Conservation (phyloP, 805 yeast genomes). For the Hanseniaspora guilliermondii region DNA sequence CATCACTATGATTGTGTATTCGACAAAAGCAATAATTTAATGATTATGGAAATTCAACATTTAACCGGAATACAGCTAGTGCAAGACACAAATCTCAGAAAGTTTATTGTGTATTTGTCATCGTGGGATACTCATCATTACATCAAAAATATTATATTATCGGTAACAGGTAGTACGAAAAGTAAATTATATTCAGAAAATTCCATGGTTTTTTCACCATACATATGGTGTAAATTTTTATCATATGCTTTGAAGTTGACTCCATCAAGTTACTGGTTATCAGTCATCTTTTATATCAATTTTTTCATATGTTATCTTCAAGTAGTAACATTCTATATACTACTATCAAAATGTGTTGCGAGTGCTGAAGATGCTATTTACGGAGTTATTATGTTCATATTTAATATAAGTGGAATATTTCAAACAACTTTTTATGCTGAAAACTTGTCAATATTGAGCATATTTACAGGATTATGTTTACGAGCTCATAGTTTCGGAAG, state of each 20-base stretch:
- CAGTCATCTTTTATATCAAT: background rate
- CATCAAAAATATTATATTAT: background rate
- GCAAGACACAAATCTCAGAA: background rate
- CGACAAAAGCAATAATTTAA: slow-evolving; percentile 4
- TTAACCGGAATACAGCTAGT: background rate
- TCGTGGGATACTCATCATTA: slow-evolving; percentile 13
- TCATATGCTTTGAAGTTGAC: background rate
- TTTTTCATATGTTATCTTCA: background rate
- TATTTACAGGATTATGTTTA: background rate
- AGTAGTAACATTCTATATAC: background rate
- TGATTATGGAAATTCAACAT: background rate
- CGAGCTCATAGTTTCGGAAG: background rate
- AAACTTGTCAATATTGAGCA: background rate
- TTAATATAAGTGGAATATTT: slow-evolving; percentile 4
- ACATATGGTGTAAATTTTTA: slow-evolving; percentile 1
- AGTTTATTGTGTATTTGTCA: background rate
- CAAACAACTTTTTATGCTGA: slow-evolving; percentile 8
- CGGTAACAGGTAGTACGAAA: background rate
- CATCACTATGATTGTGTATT: background rate
- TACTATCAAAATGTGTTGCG: background rate
- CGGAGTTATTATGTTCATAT: background rate
- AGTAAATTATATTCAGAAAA: background rate
- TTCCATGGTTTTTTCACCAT: slow-evolving; percentile 7
- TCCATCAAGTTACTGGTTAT: background rate
- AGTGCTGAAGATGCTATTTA: background rate